These are phyloP conservation scores for Postia placenta DNA, from an alignment of 768 basidiomycete genomes.

Conservation along the genomic window DNA sequence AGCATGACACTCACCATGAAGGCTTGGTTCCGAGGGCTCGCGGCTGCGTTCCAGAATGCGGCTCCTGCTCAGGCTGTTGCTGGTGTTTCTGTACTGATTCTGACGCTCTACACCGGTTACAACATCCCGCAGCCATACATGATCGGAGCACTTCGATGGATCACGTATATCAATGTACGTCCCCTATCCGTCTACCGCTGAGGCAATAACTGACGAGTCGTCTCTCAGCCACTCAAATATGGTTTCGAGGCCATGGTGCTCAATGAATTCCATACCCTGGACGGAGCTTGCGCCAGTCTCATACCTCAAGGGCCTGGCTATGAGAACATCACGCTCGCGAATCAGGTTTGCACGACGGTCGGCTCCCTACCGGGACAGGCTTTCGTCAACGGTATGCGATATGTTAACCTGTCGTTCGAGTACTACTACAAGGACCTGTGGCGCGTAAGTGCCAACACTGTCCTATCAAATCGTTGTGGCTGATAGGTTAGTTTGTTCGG, in stretches of 20 bases:
- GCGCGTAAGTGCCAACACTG: conserved; percentile 30
- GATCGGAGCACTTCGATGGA: conserved; percentile 65
- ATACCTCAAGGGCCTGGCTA: conserved; percentile 63
- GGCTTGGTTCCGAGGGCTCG: conserved; percentile 66
- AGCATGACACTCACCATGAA: conserved; percentile 61
- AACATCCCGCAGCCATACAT: conserved; percentile 54
- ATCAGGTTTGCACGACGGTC: conserved; percentile 73
- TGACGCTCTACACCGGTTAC: conserved; percentile 56
- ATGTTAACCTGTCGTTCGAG: conserved; percentile 37
- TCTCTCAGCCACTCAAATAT: conserved; percentile 52
- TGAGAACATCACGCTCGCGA: conserved; percentile 43
- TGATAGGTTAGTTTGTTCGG: background rate
- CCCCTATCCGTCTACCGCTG: conserved; percentile 13
- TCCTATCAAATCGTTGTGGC: no score
- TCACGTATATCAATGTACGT: conserved; percentile 56
- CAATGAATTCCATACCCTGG: conserved; percentile 75
- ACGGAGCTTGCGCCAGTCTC: conserved; percentile 53
- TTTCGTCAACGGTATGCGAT: conserved; percentile 57
- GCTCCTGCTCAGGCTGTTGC: conserved; percentile 59
- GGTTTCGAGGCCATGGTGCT: conserved; percentile 71
- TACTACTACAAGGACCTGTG: conserved; percentile 43
- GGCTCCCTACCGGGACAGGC: conserved; percentile 57
- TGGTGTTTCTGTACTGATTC: conserved; percentile 42
- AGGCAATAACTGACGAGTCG: background rate
- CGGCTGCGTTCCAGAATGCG: conserved; percentile 51